Conservation (phyloP, 108 stramenopile genomes). For the Ochromonas danica region DNA sequence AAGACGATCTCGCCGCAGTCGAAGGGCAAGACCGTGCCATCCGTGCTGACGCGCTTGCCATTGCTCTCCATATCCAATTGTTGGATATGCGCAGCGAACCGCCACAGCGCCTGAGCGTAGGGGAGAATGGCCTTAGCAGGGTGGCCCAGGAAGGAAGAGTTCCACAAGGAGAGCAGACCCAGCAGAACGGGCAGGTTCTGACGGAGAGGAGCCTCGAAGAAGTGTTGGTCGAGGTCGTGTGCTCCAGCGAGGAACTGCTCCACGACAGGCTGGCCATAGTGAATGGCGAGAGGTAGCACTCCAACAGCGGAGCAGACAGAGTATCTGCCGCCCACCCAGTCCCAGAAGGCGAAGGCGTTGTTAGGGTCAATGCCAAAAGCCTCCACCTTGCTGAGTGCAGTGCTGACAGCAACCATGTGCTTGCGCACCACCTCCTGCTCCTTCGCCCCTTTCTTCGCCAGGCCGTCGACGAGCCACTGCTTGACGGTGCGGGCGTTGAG, state of each 20-base stretch:
- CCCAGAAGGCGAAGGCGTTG: constrained; percentile 91
- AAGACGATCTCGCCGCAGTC: constrained; percentile 92
- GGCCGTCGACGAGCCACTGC: constrained; percentile 93
- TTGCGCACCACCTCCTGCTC: constrained; percentile 80
- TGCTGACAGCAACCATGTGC: constrained; percentile 82
- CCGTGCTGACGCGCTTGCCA: constrained; percentile 86
- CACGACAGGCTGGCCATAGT: constrained; percentile 74
- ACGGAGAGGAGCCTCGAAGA: constrained; percentile 76
- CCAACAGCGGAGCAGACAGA: constrained; percentile 64
- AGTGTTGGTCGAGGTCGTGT: constrained; percentile 92
- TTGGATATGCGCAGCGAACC: constrained; percentile 98
- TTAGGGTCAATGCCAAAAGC: constrained; percentile 82
- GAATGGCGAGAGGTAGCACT: constrained; percentile 80
- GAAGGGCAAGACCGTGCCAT: constrained; percentile 69
- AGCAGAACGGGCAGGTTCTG: constrained; percentile 92
- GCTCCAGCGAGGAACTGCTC: constrained; percentile 82
- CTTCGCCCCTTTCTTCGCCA: constrained; percentile 59
- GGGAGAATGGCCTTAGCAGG: constrained; percentile 80
- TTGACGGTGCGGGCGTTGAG: constrained; percentile 93
- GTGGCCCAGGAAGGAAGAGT: constrained; percentile 93
- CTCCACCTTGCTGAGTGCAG: constrained; percentile 37
- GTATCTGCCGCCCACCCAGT: constrained; percentile 95
- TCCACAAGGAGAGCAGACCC: constrained; percentile 98
- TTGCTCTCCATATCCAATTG: constrained; percentile 99
- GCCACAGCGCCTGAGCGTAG: constrained; percentile 93